Conservation (phyloP, 148 eudicot species). For the Rhododendron molle region DNA sequence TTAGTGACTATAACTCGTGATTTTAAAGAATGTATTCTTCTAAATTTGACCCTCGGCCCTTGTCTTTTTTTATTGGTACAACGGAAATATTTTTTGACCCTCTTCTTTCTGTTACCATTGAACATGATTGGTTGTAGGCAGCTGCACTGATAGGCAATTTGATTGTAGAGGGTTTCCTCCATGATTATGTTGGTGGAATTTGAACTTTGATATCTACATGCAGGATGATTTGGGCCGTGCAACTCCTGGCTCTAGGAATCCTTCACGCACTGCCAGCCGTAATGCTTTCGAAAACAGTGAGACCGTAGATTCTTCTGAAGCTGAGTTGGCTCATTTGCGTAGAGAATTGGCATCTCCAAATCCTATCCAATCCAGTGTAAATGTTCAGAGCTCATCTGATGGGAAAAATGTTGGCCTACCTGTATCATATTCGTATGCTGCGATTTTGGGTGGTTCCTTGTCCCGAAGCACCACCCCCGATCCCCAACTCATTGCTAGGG, state of each 20-base stretch:
- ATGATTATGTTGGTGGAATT: not conserved
- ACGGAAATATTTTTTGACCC: not conserved
- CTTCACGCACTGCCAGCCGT: constrained; percentile 65
- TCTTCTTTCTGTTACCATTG: not conserved
- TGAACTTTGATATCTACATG: not conserved
- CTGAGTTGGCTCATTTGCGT: constrained; percentile 41
- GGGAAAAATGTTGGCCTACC: constrained; percentile 29
- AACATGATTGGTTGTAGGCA: not conserved
- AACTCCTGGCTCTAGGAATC: constrained; percentile 35
- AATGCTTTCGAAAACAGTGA: constrained; percentile 44
- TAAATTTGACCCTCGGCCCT: not conserved
- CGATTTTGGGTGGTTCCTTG: constrained; percentile 61
- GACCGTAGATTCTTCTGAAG: constrained; percentile 32
- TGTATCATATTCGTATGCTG: constrained; percentile 54
- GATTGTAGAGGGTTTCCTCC: not conserved
- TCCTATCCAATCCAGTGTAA: constrained; percentile 27
- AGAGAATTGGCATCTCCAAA: constrained; percentile 39
- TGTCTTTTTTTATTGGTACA: not conserved
- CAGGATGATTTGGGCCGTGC: constrained; percentile 60
- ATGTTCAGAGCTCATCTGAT: constrained; percentile 30
- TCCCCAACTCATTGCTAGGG: constrained; percentile 58
- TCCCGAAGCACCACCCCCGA: constrained; percentile 71
- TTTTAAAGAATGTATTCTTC: not conserved
- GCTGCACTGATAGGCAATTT: not conserved
- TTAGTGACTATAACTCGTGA: not conserved